These are phyloP conservation scores for Castanospermum australe DNA, from an alignment of 306 rosid genomes.

Conservation along the genomic window DNA sequence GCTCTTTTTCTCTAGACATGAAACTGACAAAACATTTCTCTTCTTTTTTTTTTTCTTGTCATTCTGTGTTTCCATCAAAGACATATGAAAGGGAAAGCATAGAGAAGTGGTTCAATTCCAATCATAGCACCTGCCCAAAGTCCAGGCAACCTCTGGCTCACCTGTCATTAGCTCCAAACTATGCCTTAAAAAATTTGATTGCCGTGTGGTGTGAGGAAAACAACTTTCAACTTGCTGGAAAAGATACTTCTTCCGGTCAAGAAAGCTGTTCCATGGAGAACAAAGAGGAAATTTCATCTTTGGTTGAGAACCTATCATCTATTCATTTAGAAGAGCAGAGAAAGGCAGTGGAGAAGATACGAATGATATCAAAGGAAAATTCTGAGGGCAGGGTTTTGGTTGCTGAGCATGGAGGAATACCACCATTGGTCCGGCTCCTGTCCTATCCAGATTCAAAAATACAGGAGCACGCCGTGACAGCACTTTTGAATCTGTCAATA, in stretches of 20 bases:
- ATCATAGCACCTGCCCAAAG: constrained; percentile 55
- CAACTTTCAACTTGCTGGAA: constrained; percentile 53
- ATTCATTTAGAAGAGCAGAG: constrained; percentile 54
- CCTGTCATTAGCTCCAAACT: constrained; percentile 36
- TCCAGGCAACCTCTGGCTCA: constrained; percentile 36
- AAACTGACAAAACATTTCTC: background rate
- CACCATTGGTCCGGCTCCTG: constrained; percentile 62
- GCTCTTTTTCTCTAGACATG: background rate
- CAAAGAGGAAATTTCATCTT: constrained; percentile 47
- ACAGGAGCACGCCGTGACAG: constrained; percentile 83
- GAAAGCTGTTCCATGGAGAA: constrained; percentile 31
- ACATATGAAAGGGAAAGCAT: constrained; percentile 90
- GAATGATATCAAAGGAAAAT: constrained; percentile 78
- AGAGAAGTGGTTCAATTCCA: constrained; percentile 72
- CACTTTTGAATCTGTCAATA: constrained; percentile 71
- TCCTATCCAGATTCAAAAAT: constrained; percentile 73
- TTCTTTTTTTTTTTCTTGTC: background rate
- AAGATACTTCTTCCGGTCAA: constrained; percentile 27
- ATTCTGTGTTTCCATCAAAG: constrained; percentile 31
- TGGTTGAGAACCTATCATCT: constrained; percentile 56
- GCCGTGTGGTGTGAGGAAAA: constrained; percentile 70
- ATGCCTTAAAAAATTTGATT: constrained; percentile 57
- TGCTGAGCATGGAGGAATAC: constrained; percentile 73
- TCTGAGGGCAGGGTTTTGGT: constrained; percentile 69
- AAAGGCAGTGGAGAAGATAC: constrained; percentile 69